phyloP scores from a whole-genome alignment of 495 filamentous ascomycete genomes.

The Aspergillus incahuasiensis region DNA sequence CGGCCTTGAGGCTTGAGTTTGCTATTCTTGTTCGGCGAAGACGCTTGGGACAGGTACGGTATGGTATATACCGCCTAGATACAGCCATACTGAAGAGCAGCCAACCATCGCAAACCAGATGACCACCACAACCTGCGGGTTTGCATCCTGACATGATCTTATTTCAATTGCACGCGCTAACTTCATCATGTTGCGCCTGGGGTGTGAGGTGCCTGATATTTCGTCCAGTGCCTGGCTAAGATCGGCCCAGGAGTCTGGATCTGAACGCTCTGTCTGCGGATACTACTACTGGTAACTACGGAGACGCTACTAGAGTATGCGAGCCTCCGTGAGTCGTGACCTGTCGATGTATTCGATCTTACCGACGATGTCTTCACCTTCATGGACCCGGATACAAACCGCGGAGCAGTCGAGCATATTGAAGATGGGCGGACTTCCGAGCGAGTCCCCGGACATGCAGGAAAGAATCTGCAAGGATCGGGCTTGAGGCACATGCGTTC shows the following conservation, averaged over 20 bases:
- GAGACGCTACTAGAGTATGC: neutral
- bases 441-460: conserved; percentile 15
- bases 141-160: conserved; percentile 23
- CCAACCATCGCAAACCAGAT: conserved; percentile 13
- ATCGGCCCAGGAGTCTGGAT: conserved; percentile 3
- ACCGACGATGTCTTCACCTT: neutral
- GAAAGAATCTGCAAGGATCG: conserved; percentile 34
- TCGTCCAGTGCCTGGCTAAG: conserved; percentile 5
- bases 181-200: neutral
- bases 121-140: conserved; percentile 22
- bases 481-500: conserved; percentile 13
- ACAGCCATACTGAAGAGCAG: neutral
- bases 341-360: neutral
- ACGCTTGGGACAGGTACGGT: conserved; percentile 7
- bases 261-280: neutral
- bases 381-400: neutral
- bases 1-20: neutral
- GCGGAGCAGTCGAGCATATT: neutral
- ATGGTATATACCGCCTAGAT: conserved; percentile 3
- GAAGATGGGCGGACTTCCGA: conserved; percentile 8
- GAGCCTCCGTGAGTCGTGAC: neutral
- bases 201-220: neutral
- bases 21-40: neutral
- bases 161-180: conserved; percentile 18
- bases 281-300: neutral